Base-by-base conservation (phyloP, 2,329 filamentous ascomycete genomes). In the Fusarium illudens region DNA sequence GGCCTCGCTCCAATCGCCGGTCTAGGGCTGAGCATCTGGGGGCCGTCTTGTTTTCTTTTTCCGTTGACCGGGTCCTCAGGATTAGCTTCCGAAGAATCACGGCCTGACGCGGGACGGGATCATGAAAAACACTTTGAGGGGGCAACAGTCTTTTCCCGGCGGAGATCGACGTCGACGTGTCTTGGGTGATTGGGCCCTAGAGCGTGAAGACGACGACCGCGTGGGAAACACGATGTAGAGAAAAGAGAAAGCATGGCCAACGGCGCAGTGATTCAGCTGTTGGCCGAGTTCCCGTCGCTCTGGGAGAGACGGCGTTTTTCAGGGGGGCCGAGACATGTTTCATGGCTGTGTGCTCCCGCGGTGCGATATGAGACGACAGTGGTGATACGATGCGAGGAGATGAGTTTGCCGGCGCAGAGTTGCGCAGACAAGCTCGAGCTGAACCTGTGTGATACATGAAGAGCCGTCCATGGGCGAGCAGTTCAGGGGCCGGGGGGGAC, bases 341-440 rank as follows among this genome's bases (percentile, higher is more conserved):
- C 57, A 56, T 37, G 29, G 30, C 50, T 68, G 54, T 36, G 52
- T 54, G 60, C 57, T 61, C 25, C 27, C 29, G 30, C 22, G 17
- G 29, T 27, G 52, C 46, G 12, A 51, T 39, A 39, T 39, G 11
- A 49, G 30, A 30, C 37, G 50, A 17, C 39, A 32, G 46, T 55
- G 37, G 62, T 60, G 42, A 58, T 63, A 59, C 56, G 29, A 22
- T 27, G 32, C 25, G n/a, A 64, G 22, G 9, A 56, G 37, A 37
- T 54, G 33, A 30, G 29, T 61, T 53, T 30, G 39, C 39, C 30
- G 33, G 49, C 32, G 49, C 39, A 17, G 30, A 42, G 46, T 61
- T 58, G 52, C 33, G 55, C 59, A 53, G 22, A 19, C 54, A 29
- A 42, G 51, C 29, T 60, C 39, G 51, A 71, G 69, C 61, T 72